Conservation (phyloP, 805 yeast genomes). For the Kluyveromyces dobzhanskii region DNA sequence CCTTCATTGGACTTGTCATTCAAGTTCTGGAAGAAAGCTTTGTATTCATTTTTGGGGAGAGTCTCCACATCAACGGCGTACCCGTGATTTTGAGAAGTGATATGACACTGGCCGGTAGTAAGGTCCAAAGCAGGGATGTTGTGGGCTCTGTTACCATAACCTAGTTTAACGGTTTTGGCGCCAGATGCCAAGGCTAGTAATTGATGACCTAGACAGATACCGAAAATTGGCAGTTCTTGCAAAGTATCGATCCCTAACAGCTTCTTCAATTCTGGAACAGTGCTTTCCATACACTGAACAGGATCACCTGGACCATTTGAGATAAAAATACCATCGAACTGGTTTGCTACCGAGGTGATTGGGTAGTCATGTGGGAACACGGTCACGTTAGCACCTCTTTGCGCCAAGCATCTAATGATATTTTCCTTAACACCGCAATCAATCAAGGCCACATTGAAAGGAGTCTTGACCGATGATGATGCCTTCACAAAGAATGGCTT, state of each 20-base stretch:
- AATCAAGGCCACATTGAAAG: slow-evolving; percentile 79
- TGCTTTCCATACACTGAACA: slow-evolving; percentile 67
- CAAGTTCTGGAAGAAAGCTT: slow-evolving; percentile 84
- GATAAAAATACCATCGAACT: slow-evolving; percentile 90
- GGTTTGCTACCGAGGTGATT: slow-evolving; percentile 79
- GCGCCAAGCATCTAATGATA: slow-evolving; percentile 84
- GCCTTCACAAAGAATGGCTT: slow-evolving; percentile 86
- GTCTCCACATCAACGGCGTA: slow-evolving; percentile 87
- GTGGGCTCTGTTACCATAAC: slow-evolving; percentile 98
- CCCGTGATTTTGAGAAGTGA: slow-evolving; percentile 98
- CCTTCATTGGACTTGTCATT: slow-evolving; percentile 98
- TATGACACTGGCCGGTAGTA: slow-evolving; percentile 88
- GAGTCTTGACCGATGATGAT: slow-evolving; percentile 36
- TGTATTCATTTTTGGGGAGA: slow-evolving; percentile 58
- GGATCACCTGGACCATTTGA: slow-evolving; percentile 99
- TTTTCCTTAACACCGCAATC: slow-evolving; percentile 99
- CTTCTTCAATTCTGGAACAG: slow-evolving; percentile 64
- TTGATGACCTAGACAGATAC: slow-evolving; percentile 98
- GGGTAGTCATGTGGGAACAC: slow-evolving; percentile 96
- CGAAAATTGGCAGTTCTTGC: slow-evolving; percentile 80
- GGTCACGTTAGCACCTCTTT: slow-evolving; percentile 92
- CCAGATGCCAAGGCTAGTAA: slow-evolving; percentile 91
- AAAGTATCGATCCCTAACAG: slow-evolving; percentile 50
- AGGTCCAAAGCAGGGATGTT: slow-evolving; percentile 93
- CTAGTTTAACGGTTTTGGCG: slow-evolving; percentile 84